A percentile compares a stretch with the other conserved stretches of the same genome.
These are phyloP conservation scores for Ceratocystis destructans DNA, from an alignment of 2,329 filamentous ascomycete species.

Conservation along the genomic window DNA sequence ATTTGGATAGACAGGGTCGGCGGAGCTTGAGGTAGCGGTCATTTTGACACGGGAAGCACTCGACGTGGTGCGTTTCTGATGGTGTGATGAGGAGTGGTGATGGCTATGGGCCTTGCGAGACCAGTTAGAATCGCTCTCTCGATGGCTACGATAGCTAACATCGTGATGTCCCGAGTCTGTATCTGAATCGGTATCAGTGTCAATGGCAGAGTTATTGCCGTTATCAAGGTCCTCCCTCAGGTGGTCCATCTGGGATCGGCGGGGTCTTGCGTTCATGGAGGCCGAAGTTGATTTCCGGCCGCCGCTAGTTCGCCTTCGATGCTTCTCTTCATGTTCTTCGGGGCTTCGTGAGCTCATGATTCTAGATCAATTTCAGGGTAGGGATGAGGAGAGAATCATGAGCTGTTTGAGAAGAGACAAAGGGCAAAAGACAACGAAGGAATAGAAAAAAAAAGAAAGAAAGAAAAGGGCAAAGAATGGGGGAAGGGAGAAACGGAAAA, in stretches of 20 bases:
- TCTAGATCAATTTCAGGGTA: neutral
- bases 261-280: neutral
- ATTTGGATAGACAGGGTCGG: neutral
- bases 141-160: neutral
- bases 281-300: slow-evolving; percentile 7
- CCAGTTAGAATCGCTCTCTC: neutral
- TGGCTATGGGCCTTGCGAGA: neutral
- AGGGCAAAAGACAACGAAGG: neutral
- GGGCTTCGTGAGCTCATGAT: slow-evolving; percentile 12
- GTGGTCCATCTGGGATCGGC: neutral
- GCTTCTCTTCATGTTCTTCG: slow-evolving; percentile 10
- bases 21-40: neutral
- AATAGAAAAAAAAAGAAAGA: neutral
- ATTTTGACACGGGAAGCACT: slow-evolving; percentile 9
- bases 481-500: neutral
- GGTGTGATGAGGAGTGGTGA: neutral
- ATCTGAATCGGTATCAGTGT: neutral
- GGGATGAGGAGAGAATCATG: neutral
- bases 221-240: slow-evolving; percentile 8
- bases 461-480: neutral
- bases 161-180: neutral
- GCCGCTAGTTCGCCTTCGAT: slow-evolving; percentile 4
- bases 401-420: neutral
- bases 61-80: slow-evolving; percentile 10
- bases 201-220: slow-evolving; percentile 6